phyloP scores from a whole-genome alignment of 768 basidiomycete genomes.

The Arthromyces matolae region DNA sequence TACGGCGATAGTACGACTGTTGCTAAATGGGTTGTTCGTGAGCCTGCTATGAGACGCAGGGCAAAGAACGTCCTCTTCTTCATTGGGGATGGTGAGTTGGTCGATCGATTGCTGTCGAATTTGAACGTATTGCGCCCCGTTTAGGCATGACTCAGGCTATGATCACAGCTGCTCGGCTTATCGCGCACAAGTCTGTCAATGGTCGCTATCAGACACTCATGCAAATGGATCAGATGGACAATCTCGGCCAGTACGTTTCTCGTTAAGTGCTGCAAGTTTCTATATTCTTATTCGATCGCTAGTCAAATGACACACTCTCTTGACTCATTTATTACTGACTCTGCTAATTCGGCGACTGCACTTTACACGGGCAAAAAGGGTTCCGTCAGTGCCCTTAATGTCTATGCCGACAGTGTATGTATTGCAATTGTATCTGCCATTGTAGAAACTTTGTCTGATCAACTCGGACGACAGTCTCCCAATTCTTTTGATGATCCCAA shows the following conservation, averaged over 20 bases:
- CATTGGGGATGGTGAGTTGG: conserved; percentile 40
- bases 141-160: conserved; percentile 45
- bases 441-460: neutral
- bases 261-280: neutral
- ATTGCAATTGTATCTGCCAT: neutral
- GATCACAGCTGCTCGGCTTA: conserved; percentile 44
- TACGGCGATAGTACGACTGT: conserved; percentile 32
- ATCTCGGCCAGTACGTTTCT: conserved; percentile 35
- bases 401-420: conserved; percentile 40
- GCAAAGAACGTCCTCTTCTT: conserved; percentile 44
- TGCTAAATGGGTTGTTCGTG: conserved; percentile 37
- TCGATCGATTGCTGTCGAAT: neutral
- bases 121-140: neutral
- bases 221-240: conserved; percentile 47
- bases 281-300: neutral
- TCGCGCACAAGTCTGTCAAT: conserved; percentile 45
- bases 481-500: conserved; percentile 42
- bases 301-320: conserved; percentile 48
- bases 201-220: conserved; percentile 43
- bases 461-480: conserved; percentile 26
- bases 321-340: conserved; percentile 46
- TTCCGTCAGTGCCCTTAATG: conserved; percentile 37
- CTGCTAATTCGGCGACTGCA: conserved; percentile 44
- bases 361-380: conserved; percentile 44
- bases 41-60: conserved; percentile 29